Evolutionary conservation across 2,329 filamentous ascomycete species (phyloP), one percentile per base, ranked within the genome.

Genomic region (Arthrobotrys sphaeroides): DNA sequence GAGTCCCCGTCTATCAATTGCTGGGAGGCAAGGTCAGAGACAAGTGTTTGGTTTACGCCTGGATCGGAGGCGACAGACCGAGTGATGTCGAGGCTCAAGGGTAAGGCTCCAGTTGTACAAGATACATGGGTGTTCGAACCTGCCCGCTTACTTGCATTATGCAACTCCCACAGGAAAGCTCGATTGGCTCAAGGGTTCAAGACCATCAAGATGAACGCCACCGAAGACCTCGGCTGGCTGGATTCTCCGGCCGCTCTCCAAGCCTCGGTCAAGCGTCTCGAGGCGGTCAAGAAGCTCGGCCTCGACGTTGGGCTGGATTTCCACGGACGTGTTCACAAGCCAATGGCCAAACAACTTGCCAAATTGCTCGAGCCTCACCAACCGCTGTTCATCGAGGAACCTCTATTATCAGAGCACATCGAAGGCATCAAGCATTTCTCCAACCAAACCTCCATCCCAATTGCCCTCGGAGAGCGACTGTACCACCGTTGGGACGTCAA

Each of bases 281-380:
- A 89, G 78, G 84, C 86, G 0, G 91, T 94, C 7, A 92, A 90
- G 80, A 84, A 85, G 0, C 82, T 92, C 0, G 90, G 90, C 0
- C 86, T 94, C 78, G 90, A 93, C 68, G 90, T 87, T 0, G 91
- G 89, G 1, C 85, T 94, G 24, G 91, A 94, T 79, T 93, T 93
- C 81, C 91, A 94, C 80, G 91, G 91, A 2, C 87, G 90, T 6
- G 84, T 92, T 0, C 91, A 93, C 82, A 90, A 90, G 76, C 89
- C 90, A n/a, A 93, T 93, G 90, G 91, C 90, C 0, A 92, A 91
- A 78, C 91, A 93, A 78, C 85, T 94, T 1, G 90, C 89, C 0
- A 86, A 86, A 69, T 85, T 86, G 0, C 84, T 93, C 0, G 90
- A 90, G 76, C 90, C 90, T 0, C 86, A 91, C 77, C 85, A 85